phyloP scores from a whole-genome alignment of 148 eudicot genomes.

The Rhododendron kiyosumense region DNA sequence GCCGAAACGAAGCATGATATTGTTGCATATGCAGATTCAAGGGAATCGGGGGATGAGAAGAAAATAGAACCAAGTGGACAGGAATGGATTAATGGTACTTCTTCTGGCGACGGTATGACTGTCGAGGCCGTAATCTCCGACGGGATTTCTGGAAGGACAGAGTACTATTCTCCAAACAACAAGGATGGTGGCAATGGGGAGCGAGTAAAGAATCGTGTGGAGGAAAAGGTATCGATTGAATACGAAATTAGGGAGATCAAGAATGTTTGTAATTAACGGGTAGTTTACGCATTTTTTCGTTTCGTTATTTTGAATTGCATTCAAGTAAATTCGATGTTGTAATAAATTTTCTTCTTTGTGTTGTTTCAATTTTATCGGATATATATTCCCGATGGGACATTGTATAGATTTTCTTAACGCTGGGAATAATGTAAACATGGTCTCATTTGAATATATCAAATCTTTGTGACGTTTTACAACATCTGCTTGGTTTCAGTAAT shows the following conservation, averaged over 20 bases:
- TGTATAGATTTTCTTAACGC: no score
- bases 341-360: background rate
- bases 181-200: background rate
- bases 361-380: no score
- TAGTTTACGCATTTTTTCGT: no score
- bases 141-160: slow-evolving; percentile 13
- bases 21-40: background rate
- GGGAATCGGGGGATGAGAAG: background rate
- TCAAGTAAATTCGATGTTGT: no score
- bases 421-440: no score
- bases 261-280: background rate
- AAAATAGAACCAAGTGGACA: background rate
- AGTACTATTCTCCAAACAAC: slow-evolving; percentile 6
- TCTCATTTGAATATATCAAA: no score
- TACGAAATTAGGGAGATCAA: background rate
- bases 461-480: no score
- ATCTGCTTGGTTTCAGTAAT: no score
- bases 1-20: background rate
- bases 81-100: background rate
- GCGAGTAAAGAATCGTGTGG: background rate
- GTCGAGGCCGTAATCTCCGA: slow-evolving; percentile 2
- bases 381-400: no score
- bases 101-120: background rate
- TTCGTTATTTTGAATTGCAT: background rate
- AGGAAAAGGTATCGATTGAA: slow-evolving; percentile 8